Base-by-base conservation (phyloP, 164 flowering plant genomes). In the Liquidambar formosana region DNA sequence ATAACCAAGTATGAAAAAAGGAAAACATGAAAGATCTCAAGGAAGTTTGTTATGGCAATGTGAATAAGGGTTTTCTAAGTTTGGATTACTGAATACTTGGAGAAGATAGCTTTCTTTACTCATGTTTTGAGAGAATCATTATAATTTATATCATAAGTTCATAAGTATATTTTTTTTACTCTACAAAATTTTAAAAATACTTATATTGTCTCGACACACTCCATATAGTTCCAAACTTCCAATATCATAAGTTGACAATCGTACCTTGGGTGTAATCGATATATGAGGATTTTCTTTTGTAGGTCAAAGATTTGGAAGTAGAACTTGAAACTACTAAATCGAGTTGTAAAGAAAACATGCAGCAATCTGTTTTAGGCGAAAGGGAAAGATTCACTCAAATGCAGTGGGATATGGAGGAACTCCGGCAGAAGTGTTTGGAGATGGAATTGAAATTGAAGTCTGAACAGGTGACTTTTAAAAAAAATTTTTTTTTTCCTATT, bases 331-430 rank as follows among this genome's bases (percentile, higher is more conserved):
- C 86, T 66, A 89, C 92, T 25, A 88, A 78, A 67, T 85, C 80
- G 75, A 93, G 77, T 70, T 83, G 91, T 72, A 92, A 87, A 84
- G 98, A 93, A 71, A 93, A 85, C 76, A 84, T 93, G 68, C 88
- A 92, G 70, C 96, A 96, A 75, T 88, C 98, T 58, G 85, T 87
- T 60, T 78, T 89, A 70, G 76, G 74, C 71, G 99, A 93, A 81
- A 89, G 86, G 73, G 99, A 92, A 76, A 88, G 88, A 73, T 75
- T 87, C 64, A 93, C 94, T 28, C 97, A 92, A 79, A 87, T 85
- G 89, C 99, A 96, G 77, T 96, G 99, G 99, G 97, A 93, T 75
- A 81, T 93, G 90, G 99, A 93, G 76, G 99, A 96, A 71, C 86
- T 96, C 61, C 81, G 92, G 21, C 82, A 88, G 61, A 87, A 86